Evolutionary conservation across 257 asterid species (phyloP).

Genomic region (Solanum sparsipilum): DNA sequence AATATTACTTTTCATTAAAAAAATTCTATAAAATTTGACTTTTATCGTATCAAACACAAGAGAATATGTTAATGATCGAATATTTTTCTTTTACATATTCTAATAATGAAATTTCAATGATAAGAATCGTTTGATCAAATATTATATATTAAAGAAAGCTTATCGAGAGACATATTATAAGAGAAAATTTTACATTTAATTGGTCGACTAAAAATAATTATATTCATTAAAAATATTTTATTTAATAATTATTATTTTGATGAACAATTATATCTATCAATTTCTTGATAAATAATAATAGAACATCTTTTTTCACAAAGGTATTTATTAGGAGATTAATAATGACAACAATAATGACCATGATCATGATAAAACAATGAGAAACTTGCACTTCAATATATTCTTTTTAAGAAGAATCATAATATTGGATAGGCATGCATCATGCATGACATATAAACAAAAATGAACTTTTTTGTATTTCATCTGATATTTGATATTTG

Average conservation of each 20-base stretch:
- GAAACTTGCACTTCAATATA: background rate
- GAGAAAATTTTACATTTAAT: background rate
- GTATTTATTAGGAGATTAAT: background rate
- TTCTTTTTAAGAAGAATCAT: background rate
- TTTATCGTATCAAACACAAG: background rate
- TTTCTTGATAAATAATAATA: background rate
- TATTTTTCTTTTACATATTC: no score
- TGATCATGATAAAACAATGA: constrained; percentile 6
- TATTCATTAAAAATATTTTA: no score
- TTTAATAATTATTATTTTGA: no score
- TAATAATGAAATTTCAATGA: background rate
- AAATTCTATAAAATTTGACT: background rate
- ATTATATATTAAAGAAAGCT: background rate
- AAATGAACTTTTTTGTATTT: background rate
- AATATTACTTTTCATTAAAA: background rate
- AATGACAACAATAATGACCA: background rate
- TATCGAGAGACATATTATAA: background rate
- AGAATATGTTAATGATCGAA: background rate
- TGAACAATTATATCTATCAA: no score
- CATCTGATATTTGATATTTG: background rate
- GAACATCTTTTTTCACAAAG: background rate
- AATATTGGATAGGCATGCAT: background rate
- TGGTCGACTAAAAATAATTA: no score
- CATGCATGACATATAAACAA: background rate
- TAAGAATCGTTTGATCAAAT: background rate